Evolutionary conservation across 495 filamentous ascomycete species (phyloP).

Genomic region (Rostrohypoxylon terebratum): DNA sequence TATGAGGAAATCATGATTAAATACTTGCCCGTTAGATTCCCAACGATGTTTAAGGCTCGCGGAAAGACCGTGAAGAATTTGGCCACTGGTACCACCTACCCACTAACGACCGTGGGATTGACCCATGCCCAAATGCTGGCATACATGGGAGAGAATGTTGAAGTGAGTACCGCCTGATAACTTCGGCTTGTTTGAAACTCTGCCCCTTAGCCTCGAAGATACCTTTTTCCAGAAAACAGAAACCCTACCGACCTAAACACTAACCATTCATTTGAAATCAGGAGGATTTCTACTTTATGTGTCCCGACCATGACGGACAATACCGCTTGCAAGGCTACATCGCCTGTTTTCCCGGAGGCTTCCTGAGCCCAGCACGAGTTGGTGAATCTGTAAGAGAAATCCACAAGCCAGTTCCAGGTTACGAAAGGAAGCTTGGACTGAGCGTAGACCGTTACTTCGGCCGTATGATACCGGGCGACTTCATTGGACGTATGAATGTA

Average conservation of each 20-base stretch:
- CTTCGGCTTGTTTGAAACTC: too few relatives aligned
- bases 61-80: slow-evolving; percentile 30
- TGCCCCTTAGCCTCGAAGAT: not conserved
- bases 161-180: slow-evolving; percentile 4
- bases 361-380: slow-evolving; percentile 37
- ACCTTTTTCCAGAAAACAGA: not conserved
- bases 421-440: slow-evolving; percentile 69
- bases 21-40: slow-evolving; percentile 35
- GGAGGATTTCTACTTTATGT: slow-evolving; percentile 42
- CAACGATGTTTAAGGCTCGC: slow-evolving; percentile 35
- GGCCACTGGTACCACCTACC: slow-evolving; percentile 30
- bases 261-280: not conserved
- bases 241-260: not conserved
- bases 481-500: slow-evolving; percentile 63
- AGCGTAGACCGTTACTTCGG: slow-evolving; percentile 79
- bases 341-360: slow-evolving; percentile 43
- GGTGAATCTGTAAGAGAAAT: slow-evolving; percentile 58
- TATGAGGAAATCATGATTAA: slow-evolving; percentile 42
- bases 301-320: slow-evolving; percentile 25
- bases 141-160: slow-evolving; percentile 39
- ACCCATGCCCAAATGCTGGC: slow-evolving; percentile 34
- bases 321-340: slow-evolving; percentile 44
- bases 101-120: slow-evolving; percentile 17
- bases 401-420: slow-evolving; percentile 72
- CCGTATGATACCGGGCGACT: slow-evolving; percentile 60